Conservation (phyloP, 495 filamentous ascomycete genomes). For the Penicillium psychrofluorescens region DNA sequence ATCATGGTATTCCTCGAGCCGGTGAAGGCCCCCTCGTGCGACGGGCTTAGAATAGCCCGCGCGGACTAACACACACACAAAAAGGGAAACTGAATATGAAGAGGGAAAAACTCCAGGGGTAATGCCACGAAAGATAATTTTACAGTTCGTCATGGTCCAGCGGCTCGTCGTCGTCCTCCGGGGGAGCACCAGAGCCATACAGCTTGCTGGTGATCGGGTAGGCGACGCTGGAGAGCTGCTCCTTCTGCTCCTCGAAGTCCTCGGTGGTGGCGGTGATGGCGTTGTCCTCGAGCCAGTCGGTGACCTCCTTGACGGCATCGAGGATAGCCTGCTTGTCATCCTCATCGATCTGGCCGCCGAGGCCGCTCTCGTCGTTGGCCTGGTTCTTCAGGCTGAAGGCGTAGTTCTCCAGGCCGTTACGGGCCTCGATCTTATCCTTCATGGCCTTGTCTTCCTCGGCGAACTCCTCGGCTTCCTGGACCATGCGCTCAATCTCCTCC, state of each 20-base stretch:
- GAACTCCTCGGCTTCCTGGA: constrained; percentile 93
- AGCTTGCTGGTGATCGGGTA: constrained; percentile 99
- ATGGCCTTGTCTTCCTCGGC: constrained; percentile 99
- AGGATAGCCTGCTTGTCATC: constrained; percentile 98
- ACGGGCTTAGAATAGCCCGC: constrained; percentile 4
- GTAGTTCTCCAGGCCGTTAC: constrained; percentile 95
- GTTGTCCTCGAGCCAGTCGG: constrained; percentile 98
- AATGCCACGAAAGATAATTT: constrained; percentile 38
- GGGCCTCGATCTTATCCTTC: constrained; percentile 85
- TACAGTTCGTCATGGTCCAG: constrained; percentile 87
- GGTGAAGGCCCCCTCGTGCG: constrained; percentile 9
- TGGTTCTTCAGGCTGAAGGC: constrained; percentile 98
- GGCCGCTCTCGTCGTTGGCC: constrained; percentile 92
- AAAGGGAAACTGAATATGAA: constrained; percentile 14
- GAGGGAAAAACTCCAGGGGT: constrained; percentile 34
- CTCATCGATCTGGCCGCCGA: constrained; percentile 95
- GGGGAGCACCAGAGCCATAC: constrained; percentile 58
- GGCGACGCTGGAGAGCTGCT: constrained; percentile 93
- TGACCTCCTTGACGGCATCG: constrained; percentile 94
- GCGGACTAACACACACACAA: constrained; percentile 17
- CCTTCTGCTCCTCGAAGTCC: constrained; percentile 99
- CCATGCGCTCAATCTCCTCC: constrained; percentile 98
- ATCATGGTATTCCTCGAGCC: constrained; percentile 26
- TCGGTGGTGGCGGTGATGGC: constrained; percentile 75
- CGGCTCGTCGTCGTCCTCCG: constrained; percentile 68